Percentiles rank a stretch among this genome's conserved stretches.
Conservation (phyloP, 441 rosid genomes). For the Erysimum cheiri region DNA sequence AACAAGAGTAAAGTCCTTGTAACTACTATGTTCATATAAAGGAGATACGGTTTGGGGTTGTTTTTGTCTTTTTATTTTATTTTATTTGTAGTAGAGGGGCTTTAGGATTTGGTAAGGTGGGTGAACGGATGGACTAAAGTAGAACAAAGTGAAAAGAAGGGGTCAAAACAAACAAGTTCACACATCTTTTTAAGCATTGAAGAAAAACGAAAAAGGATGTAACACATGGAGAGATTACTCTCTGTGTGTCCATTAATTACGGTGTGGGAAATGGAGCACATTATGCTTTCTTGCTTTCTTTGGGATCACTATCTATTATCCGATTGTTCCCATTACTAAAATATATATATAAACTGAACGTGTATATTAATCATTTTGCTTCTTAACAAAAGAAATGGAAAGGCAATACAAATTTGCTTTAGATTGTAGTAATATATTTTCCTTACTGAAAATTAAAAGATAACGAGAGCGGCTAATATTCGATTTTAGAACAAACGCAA, state of each 20-base stretch:
- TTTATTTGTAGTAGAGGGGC: slow-evolving; percentile 1
- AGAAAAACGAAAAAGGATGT: not conserved
- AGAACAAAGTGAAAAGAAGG: slow-evolving; percentile 24
- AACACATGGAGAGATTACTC: slow-evolving; percentile 27
- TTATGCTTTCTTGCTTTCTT: slow-evolving; percentile 25
- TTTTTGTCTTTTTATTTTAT: slow-evolving; percentile 15
- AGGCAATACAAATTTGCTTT: not conserved
- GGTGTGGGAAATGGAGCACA: slow-evolving; percentile 45
- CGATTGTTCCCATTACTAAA: too few relatives aligned
- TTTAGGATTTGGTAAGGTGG: slow-evolving; percentile 46
- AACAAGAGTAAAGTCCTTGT: slow-evolving; percentile 27
- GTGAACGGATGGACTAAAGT: slow-evolving; percentile 59
- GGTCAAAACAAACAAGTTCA: slow-evolving; percentile 39
- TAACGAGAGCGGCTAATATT: not conserved
- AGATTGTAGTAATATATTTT: too few relatives aligned
- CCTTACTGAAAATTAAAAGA: too few relatives aligned
- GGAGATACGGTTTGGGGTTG: slow-evolving; percentile 32
- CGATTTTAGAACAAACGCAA: not conserved
- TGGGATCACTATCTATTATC: not conserved
- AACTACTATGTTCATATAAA: slow-evolving; percentile 18
- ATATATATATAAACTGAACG: too few relatives aligned
- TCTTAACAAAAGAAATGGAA: too few relatives aligned
- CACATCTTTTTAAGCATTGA: slow-evolving; percentile 17
- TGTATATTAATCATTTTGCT: too few relatives aligned
- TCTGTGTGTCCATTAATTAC: slow-evolving; percentile 55